phyloP scores from a whole-genome alignment of 2,329 filamentous ascomycete genomes.

The Botryotinia convoluta region DNA sequence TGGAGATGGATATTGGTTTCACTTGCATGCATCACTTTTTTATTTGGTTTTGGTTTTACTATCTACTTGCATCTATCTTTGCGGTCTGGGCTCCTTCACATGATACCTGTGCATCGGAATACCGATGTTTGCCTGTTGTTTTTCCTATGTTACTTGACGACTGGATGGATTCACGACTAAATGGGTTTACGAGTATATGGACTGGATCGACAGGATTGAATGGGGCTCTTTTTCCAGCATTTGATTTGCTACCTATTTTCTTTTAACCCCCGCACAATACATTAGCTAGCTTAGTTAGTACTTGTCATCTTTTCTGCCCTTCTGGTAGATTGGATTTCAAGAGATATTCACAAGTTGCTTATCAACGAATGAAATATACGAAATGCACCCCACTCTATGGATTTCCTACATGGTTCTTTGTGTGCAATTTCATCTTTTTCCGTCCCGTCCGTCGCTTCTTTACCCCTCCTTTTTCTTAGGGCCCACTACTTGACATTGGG shows the following conservation, averaged over 20 bases:
- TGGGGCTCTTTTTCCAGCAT: slow-evolving; percentile 6
- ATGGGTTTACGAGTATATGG: background rate
- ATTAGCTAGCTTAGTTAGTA: slow-evolving; percentile 14
- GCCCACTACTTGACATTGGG: background rate
- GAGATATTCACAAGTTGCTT: slow-evolving; percentile 15
- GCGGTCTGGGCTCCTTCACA: slow-evolving; percentile 10
- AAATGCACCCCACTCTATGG: slow-evolving; percentile 1
- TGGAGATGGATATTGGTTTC: slow-evolving; percentile 13
- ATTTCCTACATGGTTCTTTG: background rate
- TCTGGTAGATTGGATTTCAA: slow-evolving; percentile 3
- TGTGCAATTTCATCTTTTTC: background rate
- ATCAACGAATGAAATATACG: slow-evolving; percentile 17
- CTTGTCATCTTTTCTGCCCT: background rate
- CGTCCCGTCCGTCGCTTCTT: background rate
- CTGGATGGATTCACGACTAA: background rate
- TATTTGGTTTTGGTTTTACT: background rate
- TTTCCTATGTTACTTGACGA: slow-evolving; percentile 11
- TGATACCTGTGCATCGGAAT: slow-evolving; percentile 21
- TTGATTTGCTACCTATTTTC: slow-evolving; percentile 1
- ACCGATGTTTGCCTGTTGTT: slow-evolving; percentile 20
- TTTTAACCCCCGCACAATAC: slow-evolving; percentile 2
- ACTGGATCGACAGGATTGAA: background rate
- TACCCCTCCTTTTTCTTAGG: background rate
- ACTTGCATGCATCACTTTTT: slow-evolving; percentile 16
- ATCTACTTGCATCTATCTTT: slow-evolving; percentile 15